Conservation (phyloP, 129 eudicot species). For the Escallonia herrerae region DNA sequence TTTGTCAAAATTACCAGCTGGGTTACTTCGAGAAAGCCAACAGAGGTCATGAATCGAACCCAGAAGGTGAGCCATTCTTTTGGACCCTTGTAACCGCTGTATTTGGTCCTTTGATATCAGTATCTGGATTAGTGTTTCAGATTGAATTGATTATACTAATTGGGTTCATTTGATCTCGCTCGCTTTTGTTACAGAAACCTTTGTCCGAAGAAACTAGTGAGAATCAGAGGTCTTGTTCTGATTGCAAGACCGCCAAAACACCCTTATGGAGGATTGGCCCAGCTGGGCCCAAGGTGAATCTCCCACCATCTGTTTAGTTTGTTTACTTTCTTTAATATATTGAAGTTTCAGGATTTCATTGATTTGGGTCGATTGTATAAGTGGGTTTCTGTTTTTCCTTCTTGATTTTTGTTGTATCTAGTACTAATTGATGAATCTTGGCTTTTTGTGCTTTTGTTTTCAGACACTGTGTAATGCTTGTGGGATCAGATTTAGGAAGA, state of each 20-base stretch:
- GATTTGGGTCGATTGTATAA: constrained; percentile 4
- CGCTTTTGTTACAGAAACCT: constrained; percentile 1
- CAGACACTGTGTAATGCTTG: constrained; percentile 63
- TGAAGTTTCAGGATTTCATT: background rate
- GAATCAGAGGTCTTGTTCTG: constrained; percentile 27
- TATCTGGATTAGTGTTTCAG: background rate
- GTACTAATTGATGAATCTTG: too few relatives aligned
- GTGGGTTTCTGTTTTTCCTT: background rate
- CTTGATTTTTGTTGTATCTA: background rate
- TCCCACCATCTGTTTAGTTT: background rate
- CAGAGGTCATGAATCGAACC: constrained; percentile 10
- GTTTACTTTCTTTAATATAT: background rate
- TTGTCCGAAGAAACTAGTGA: constrained; percentile 1
- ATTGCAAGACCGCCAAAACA: constrained; percentile 45
- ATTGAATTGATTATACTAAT: background rate
- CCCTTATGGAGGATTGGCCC: constrained; percentile 58
- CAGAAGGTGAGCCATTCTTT: constrained; percentile 10
- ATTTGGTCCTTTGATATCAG: background rate
- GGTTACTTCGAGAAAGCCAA: background rate
- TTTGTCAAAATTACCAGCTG: background rate
- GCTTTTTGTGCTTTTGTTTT: background rate
- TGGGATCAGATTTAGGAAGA: constrained; percentile 49
- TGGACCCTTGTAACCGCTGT: background rate
- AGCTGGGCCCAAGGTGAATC: constrained; percentile 38
- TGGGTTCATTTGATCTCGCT: background rate